Evolutionary conservation across 2,329 filamentous ascomycete species (phyloP).

Genomic region (Ceratocystis lukuohia): DNA sequence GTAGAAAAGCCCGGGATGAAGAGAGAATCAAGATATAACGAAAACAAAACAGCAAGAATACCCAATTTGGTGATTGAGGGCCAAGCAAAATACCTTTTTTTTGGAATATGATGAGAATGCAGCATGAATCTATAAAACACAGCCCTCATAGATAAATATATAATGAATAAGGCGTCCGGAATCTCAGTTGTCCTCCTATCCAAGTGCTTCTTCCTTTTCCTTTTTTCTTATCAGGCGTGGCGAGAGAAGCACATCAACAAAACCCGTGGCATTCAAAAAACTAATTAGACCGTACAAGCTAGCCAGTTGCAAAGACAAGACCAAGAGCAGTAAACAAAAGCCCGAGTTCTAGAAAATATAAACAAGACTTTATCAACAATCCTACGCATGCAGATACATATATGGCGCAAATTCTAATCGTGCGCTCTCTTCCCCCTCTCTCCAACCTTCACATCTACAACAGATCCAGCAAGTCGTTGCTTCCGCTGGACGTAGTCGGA

Average conservation of each 20-base stretch:
- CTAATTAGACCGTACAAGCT: neutral
- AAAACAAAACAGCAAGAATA: slow-evolving; percentile 4
- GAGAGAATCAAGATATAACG: neutral
- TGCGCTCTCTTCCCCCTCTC: too few relatives aligned
- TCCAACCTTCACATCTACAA: slow-evolving; percentile 24
- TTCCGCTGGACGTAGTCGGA: slow-evolving; percentile 26
- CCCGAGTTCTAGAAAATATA: neutral
- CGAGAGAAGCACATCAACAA: neutral
- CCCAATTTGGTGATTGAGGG: neutral
- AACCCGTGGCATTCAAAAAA: neutral
- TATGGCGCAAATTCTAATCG: neutral
- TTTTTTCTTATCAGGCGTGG: neutral
- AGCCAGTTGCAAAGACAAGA: neutral
- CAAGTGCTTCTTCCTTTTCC: neutral
- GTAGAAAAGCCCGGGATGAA: neutral
- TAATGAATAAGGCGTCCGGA: neutral
- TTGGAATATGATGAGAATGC: neutral
- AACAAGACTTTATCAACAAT: neutral
- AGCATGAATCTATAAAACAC: neutral
- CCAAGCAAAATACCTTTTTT: neutral
- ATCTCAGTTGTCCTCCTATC: neutral
- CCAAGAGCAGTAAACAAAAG: neutral
- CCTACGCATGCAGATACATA: neutral
- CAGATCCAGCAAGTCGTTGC: slow-evolving; percentile 38
- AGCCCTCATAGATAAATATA: neutral